phyloP scores from a whole-genome alignment of 2,329 filamentous ascomycete genomes.

The Emmonsiellopsis sp. region DNA sequence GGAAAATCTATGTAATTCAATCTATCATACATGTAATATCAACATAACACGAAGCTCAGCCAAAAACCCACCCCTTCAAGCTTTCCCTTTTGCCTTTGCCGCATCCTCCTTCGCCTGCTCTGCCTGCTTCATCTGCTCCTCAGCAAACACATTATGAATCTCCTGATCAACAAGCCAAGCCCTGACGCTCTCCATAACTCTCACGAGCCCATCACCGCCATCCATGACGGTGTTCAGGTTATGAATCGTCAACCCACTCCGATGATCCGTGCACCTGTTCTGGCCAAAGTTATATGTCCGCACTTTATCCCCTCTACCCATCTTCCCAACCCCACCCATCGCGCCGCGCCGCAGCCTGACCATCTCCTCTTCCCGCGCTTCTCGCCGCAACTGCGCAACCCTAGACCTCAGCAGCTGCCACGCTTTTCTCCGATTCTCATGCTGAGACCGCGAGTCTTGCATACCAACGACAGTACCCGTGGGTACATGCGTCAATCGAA shows the following conservation, averaged over 20 bases:
- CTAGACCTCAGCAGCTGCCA: constrained; percentile 78
- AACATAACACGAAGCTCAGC: not conserved
- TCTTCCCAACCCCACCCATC: constrained; percentile 63
- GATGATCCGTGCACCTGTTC: constrained; percentile 80
- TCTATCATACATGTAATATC: no score
- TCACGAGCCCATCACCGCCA: constrained; percentile 63
- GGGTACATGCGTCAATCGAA: constrained; percentile 82
- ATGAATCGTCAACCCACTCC: constrained; percentile 68
- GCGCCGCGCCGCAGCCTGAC: constrained; percentile 65
- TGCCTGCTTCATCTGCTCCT: constrained; percentile 44
- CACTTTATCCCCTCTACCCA: constrained; percentile 88
- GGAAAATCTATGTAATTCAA: no score
- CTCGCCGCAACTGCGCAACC: constrained; percentile 68
- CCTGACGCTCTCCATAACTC: constrained; percentile 67
- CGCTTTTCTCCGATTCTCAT: constrained; percentile 76
- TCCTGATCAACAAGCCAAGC: constrained; percentile 68
- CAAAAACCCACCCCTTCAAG: not conserved
- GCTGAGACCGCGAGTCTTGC: constrained; percentile 86
- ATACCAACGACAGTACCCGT: constrained; percentile 81
- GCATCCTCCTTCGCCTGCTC: constrained; percentile 1
- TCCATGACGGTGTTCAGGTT: constrained; percentile 71
- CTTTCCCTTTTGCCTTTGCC: not conserved
- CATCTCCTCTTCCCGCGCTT: constrained; percentile 75
- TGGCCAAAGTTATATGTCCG: constrained; percentile 77
- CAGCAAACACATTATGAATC: constrained; percentile 58